These are phyloP conservation scores for Lepraria neglecta DNA, from an alignment of 495 filamentous ascomycete species.

Conservation along the genomic window DNA sequence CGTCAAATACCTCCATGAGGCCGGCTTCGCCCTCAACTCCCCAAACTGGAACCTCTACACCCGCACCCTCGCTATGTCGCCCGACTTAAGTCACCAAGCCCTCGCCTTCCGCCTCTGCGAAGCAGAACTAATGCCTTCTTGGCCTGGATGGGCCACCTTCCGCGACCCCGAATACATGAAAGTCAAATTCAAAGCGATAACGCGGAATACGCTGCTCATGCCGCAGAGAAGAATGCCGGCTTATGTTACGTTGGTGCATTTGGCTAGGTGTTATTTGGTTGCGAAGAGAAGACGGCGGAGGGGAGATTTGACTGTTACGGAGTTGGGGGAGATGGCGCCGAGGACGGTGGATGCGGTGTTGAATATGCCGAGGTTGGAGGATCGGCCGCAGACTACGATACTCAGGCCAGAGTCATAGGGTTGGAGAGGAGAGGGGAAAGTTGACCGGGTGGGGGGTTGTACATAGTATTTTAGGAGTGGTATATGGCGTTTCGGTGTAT, in stretches of 20 bases:
- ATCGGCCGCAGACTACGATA: conserved; percentile 35
- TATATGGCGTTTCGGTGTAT: not conserved
- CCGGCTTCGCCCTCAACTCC: conserved; percentile 61
- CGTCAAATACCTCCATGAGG: conserved; percentile 45
- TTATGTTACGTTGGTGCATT: conserved; percentile 49
- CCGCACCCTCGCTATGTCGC: conserved; percentile 43
- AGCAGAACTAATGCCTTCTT: conserved; percentile 63
- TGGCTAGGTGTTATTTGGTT: conserved; percentile 44
- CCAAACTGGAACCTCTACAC: conserved; percentile 49
- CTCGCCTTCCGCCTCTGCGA: conserved; percentile 66
- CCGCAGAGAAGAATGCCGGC: conserved; percentile 36
- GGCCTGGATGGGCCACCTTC: conserved; percentile 57
- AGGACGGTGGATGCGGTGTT: conserved; percentile 46
- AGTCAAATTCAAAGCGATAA: conserved; percentile 27
- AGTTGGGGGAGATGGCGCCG: conserved; percentile 36
- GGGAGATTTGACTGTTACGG: conserved; percentile 32
- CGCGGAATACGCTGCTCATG: conserved; percentile 31
- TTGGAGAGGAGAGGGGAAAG: not conserved
- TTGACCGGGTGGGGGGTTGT: not conserved
- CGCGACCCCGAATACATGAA: conserved; percentile 26
- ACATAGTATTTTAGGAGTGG: not conserved
- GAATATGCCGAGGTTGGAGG: conserved; percentile 46
- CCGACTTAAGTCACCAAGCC: conserved; percentile 30
- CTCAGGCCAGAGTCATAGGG: conserved; percentile 12
- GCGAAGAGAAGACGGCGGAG: conserved; percentile 33